These are phyloP conservation scores for Mucor indicus DNA, from an alignment of 371 early-diverging fungal species.

Conservation along the genomic window DNA sequence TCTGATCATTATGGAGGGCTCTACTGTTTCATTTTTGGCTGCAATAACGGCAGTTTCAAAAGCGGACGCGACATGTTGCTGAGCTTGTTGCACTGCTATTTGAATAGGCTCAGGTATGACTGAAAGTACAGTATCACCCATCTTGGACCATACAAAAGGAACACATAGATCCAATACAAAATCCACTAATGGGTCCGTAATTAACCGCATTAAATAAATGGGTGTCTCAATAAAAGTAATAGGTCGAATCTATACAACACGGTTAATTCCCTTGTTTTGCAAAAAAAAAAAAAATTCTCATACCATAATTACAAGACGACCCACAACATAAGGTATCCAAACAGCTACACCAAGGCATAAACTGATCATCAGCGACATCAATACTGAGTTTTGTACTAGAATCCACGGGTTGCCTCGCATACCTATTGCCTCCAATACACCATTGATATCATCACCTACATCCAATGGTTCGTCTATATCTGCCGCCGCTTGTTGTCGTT, in stretches of 20 bases:
- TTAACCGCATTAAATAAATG: constrained; percentile 33
- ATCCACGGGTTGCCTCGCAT: constrained; percentile 76
- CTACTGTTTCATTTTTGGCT: not conserved
- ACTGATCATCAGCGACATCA: constrained; percentile 69
- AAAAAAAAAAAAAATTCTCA: not conserved
- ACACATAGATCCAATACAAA: constrained; percentile 42
- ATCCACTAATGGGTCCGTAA: constrained; percentile 57
- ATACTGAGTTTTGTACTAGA: constrained; percentile 70
- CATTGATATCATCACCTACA: constrained; percentile 66
- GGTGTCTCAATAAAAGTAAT: constrained; percentile 44
- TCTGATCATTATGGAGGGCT: not conserved
- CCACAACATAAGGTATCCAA: constrained; percentile 72
- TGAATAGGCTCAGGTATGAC: constrained; percentile 7
- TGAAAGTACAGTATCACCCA: constrained; percentile 4
- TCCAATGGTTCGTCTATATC: constrained; percentile 27
- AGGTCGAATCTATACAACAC: constrained; percentile 40
- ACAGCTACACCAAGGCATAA: constrained; percentile 66
- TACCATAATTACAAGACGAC: constrained; percentile 50
- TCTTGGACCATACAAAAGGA: constrained; percentile 26
- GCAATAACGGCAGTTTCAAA: not conserved
- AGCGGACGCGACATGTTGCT: not conserved
- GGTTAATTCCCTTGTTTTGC: too few relatives aligned
- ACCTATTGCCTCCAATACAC: constrained; percentile 82
- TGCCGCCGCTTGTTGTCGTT: constrained; percentile 11
- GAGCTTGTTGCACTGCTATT: not conserved